Base-by-base conservation (phyloP, 176 grass and related monocot species). In the Aechmea fasciata region DNA sequence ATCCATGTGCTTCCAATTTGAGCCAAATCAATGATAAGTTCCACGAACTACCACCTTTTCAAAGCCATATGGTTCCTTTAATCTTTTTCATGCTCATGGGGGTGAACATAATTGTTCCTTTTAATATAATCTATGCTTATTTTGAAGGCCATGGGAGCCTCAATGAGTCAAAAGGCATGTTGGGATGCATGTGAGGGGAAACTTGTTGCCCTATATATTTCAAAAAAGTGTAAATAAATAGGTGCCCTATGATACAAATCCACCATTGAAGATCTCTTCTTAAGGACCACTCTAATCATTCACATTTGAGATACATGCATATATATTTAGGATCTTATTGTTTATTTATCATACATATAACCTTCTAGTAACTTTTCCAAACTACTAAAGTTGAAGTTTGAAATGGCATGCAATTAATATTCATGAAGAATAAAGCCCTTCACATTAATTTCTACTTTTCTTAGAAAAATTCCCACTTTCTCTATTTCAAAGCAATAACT, bases 111-210 rank as follows among this genome's bases (percentile, higher is more conserved):
- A 78, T 57, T 69, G 65, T 73, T 74, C 50, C 17, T 20, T 10
- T 61, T 61, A 41, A 41, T 7, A 41, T 7, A 41, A 41, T 41
- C 3, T 51, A 51, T 26, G 15, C n/a, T 64, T 65, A 18, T 11
- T 51, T 28, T 3, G 20, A 53, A 63, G 63, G 12, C 62, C 57
- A 52, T 67, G 15, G 49, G 26, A 75, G 15, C 50, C 49, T 82
- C 55, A 65, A 84, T 69, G 69, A 84, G 80, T 88, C 91, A 84
- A 86, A 83, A 79, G 69, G 69, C 64, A 64, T 91, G 80, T 91
- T 88, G 82, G 88, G 83, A 64, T 82, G 79, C 85, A 96, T 96
- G 88, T 96, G 85, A 88, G 64, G 62, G 64, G 80, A 63, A 83
- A 78, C 62, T 14, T 29, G 24, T 53, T 41, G 22, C 20, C 22